These are phyloP conservation scores for Claviceps sp. DNA, from an alignment of 2,329 filamentous ascomycete species.

Conservation along the genomic window DNA sequence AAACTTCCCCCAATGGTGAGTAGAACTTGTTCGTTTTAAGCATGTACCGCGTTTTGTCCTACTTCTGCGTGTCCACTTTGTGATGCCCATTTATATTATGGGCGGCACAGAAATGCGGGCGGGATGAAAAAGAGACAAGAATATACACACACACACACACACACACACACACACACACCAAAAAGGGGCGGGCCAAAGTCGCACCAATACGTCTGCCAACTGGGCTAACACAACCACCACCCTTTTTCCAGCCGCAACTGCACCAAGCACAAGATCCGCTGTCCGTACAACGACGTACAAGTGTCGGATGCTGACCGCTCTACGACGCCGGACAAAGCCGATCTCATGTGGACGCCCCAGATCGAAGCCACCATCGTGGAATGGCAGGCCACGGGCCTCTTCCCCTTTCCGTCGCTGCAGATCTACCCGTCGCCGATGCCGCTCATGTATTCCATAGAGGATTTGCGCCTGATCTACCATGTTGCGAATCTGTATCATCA, in stretches of 20 bases:
- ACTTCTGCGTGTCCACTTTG: neutral
- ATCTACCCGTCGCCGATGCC: slow-evolving; percentile 64
- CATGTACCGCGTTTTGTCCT: neutral
- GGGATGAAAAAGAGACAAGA: neutral
- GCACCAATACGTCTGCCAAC: neutral
- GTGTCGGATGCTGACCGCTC: slow-evolving; percentile 47
- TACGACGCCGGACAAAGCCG: slow-evolving; percentile 47
- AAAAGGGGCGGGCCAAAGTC: neutral
- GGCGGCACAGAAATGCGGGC: neutral
- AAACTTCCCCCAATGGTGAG: slow-evolving; percentile 91
- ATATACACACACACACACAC: neutral
- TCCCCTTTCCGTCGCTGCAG: slow-evolving; percentile 71
- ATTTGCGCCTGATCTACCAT: slow-evolving; percentile 82
- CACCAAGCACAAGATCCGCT: slow-evolving; percentile 96
- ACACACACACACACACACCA: neutral
- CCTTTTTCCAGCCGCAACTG: slow-evolving; percentile 65
- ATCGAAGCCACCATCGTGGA: slow-evolving; percentile 68
- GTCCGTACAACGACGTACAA: slow-evolving; percentile 88
- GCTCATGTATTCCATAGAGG: slow-evolving; percentile 58
- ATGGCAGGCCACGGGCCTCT: slow-evolving; percentile 74
- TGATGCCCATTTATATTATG: slow-evolving; percentile 2
- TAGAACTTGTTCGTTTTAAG: slow-evolving; percentile 5
- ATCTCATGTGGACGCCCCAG: slow-evolving; percentile 75
- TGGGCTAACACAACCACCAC: slow-evolving; percentile 9
- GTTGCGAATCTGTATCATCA: slow-evolving; percentile 77